These are phyloP conservation scores for Solanum chilense DNA, from an alignment of 257 asterid genomes.

Conservation along the genomic window DNA sequence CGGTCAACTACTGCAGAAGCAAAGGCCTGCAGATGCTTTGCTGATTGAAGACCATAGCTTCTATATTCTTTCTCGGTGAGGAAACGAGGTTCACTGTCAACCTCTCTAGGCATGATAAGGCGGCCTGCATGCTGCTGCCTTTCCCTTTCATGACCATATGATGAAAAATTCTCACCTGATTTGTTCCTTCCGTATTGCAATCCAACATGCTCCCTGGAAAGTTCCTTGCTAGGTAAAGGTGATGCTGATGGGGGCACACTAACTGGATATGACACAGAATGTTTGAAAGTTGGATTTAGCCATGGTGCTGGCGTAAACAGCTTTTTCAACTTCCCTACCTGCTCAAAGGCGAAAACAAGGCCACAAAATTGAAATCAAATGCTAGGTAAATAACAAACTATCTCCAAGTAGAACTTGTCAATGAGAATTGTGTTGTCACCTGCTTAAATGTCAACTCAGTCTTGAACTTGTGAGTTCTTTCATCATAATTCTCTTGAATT, in stretches of 20 bases:
- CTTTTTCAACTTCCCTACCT: constrained; percentile 44
- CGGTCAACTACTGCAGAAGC: constrained; percentile 8
- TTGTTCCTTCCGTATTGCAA: constrained; percentile 8
- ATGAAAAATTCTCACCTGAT: constrained; percentile 5
- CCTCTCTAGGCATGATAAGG: constrained; percentile 10
- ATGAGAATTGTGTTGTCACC: constrained; percentile 25
- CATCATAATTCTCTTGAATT: constrained; percentile 59
- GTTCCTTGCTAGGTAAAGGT: constrained; percentile 11
- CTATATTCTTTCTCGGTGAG: constrained; percentile 73
- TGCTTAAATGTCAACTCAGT: constrained; percentile 61
- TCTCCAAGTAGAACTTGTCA: background rate
- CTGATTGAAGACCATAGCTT: constrained; percentile 53
- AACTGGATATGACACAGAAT: constrained; percentile 4
- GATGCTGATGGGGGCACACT: constrained; percentile 1
- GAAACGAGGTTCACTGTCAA: constrained; percentile 24
- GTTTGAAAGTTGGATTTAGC: constrained; percentile 21
- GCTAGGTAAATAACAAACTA: background rate
- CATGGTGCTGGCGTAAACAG: constrained; percentile 44
- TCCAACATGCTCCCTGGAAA: constrained; percentile 7
- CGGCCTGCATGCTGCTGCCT: constrained; percentile 11
- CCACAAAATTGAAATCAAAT: background rate
- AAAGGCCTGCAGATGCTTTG: constrained; percentile 25
- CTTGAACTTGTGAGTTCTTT: constrained; percentile 58
- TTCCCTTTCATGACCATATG: constrained; percentile 17
- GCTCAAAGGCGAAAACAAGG: constrained; percentile 10